These are phyloP conservation scores for Annona squamosa DNA, from an alignment of 164 flowering plant genomes.

Conservation along the genomic window DNA sequence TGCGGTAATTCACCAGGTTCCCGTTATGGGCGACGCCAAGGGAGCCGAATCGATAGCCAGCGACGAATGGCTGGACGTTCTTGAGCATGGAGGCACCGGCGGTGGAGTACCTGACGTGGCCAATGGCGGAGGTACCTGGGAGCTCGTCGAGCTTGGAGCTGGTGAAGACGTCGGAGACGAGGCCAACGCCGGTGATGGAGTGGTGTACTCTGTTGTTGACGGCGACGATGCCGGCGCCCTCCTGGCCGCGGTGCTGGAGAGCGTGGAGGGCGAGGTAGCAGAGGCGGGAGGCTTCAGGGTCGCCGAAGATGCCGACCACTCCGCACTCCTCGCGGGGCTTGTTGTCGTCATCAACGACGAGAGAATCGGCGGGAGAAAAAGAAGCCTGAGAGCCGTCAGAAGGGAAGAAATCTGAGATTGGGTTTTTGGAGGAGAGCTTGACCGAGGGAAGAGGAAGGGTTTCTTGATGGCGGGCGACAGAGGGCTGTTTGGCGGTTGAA, in stretches of 20 bases:
- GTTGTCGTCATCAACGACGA: slow-evolving; percentile 4
- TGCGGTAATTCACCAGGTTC: slow-evolving; percentile 66
- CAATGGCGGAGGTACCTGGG: slow-evolving; percentile 68
- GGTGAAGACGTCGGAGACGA: slow-evolving; percentile 81
- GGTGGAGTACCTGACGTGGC: slow-evolving; percentile 91
- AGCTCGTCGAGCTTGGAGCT: slow-evolving; percentile 59
- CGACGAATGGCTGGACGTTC: slow-evolving; percentile 94
- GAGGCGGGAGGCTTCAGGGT: slow-evolving; percentile 83
- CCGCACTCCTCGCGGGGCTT: slow-evolving; percentile 86
- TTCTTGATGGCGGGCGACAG: background rate
- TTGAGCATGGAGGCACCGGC: slow-evolving; percentile 89
- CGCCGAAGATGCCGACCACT: slow-evolving; percentile 89
- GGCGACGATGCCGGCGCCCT: slow-evolving; percentile 89
- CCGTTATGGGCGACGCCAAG: slow-evolving; percentile 95
- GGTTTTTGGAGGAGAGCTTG: slow-evolving; percentile 14
- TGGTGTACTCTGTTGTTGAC: slow-evolving; percentile 47
- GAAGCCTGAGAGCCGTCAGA: slow-evolving; percentile 7
- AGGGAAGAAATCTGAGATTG: slow-evolving; percentile 11
- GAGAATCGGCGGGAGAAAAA: background rate
- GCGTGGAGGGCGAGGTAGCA: slow-evolving; percentile 87
- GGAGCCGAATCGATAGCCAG: slow-evolving; percentile 76
- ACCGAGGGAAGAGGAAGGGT: background rate
- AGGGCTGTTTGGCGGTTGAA: background rate
- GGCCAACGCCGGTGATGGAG: slow-evolving; percentile 75
- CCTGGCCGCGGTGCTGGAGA: slow-evolving; percentile 91